A percentile compares a stretch with the other conserved stretches of the same genome.
Evolutionary conservation across 148 eudicot species (phyloP).

Genomic region (Pharnaceum exiguum): DNA sequence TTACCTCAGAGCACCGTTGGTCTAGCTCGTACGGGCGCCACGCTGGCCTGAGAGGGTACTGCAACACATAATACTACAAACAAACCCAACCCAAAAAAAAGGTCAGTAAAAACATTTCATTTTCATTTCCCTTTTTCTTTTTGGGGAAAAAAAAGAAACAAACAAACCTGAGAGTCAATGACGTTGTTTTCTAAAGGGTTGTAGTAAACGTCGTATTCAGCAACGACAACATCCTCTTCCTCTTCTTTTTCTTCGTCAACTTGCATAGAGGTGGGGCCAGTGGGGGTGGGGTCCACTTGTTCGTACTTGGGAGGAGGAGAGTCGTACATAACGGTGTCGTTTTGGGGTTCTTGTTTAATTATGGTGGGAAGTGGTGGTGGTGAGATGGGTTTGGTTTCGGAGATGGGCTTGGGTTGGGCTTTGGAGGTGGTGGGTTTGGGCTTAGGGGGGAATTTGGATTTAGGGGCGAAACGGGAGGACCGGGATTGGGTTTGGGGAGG

Average conservation of each 20-base stretch:
- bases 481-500: too few species aligned
- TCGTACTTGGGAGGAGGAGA: too few species aligned
- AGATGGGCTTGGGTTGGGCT: too few species aligned
- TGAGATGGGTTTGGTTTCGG: too few species aligned
- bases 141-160: neutral
- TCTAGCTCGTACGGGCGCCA: conserved; percentile 95
- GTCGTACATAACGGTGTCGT: too few species aligned
- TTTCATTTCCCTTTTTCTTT: neutral
- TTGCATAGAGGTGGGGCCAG: too few species aligned
- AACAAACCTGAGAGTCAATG: conserved; percentile 20
- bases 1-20: conserved; percentile 66
- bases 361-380: too few species aligned
- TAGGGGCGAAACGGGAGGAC: too few species aligned
- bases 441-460: too few species aligned
- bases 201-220: conserved; percentile 39
- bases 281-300: too few species aligned
- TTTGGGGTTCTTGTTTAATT: too few species aligned
- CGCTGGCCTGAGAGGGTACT: conserved; percentile 72
- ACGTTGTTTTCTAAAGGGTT: conserved; percentile 14
- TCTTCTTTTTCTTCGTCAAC: conserved; percentile 12
- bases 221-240: conserved; percentile 29
- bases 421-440: too few species aligned
- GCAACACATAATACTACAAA: conserved; percentile 66
- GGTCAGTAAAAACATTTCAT: neutral
- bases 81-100: neutral